Evolutionary conservation across 176 grass and related monocot species (phyloP).

Genomic region (Oryza nivara): DNA sequence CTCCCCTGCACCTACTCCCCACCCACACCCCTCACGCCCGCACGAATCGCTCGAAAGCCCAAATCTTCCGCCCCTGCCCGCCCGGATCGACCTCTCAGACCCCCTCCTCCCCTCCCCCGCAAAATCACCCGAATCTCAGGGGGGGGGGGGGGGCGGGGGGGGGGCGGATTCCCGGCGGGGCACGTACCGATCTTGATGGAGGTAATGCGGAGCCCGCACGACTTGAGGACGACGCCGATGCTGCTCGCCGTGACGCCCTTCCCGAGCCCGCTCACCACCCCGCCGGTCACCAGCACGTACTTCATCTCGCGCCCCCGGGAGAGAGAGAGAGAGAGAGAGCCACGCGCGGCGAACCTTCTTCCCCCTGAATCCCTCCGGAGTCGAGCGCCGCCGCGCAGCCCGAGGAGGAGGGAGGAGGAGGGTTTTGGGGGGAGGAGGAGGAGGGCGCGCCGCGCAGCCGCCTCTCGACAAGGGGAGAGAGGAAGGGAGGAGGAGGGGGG

Average conservation of each 20-base stretch:
- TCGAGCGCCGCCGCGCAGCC: neutral
- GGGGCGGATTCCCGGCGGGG: neutral
- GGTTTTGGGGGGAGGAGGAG: neutral
- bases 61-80: slow-evolving; percentile 26
- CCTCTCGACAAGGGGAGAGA: neutral
- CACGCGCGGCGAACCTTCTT: neutral
- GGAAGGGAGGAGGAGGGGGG: neutral
- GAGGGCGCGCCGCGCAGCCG: neutral
- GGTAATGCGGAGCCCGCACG: slow-evolving; percentile 72
- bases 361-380: slow-evolving; percentile 10
- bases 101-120: neutral
- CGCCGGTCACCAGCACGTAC: slow-evolving; percentile 75
- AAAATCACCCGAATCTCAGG: slow-evolving; percentile 6
- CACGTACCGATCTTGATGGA: slow-evolving; percentile 71
- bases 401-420: neutral
- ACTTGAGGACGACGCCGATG: slow-evolving; percentile 70
- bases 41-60: slow-evolving; percentile 42
- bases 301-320: slow-evolving; percentile 44
- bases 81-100: slow-evolving; percentile 19
- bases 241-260: slow-evolving; percentile 78
- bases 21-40: slow-evolving; percentile 36
- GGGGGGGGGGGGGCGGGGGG: neutral
- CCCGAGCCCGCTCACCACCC: slow-evolving; percentile 65
- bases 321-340: neutral
- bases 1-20: slow-evolving; percentile 34